phyloP scores from a whole-genome alignment of 208 protist species.

The Trypanosoma scelopori region DNA sequence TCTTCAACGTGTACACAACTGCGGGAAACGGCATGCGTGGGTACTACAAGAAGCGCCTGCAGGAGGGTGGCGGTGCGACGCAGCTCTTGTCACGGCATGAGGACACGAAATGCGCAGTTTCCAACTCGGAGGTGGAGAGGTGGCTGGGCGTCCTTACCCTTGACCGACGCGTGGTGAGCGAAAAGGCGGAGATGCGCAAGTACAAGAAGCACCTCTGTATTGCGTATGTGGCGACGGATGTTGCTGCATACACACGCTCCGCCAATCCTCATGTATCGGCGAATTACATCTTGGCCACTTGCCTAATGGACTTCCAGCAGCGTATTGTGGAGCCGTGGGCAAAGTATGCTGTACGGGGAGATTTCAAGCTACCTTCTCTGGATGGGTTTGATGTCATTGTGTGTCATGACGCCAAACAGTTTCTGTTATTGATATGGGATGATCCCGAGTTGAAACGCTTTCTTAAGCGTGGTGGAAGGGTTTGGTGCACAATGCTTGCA shows the following conservation, averaged over 20 bases:
- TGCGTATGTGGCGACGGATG: slow-evolving; percentile 64
- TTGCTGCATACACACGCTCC: slow-evolving; percentile 54
- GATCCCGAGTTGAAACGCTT: slow-evolving; percentile 65
- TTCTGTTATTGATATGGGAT: slow-evolving; percentile 56
- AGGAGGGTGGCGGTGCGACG: neutral
- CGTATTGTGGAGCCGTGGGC: slow-evolving; percentile 66
- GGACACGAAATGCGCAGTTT: neutral
- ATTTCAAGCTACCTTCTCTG: slow-evolving; percentile 63
- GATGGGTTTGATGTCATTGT: slow-evolving; percentile 75
- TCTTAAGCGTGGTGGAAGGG: slow-evolving; percentile 69
- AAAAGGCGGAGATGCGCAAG: slow-evolving; percentile 48
- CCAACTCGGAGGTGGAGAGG: slow-evolving; percentile 35
- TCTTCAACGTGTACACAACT: slow-evolving; percentile 49
- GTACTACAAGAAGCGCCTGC: slow-evolving; percentile 40
- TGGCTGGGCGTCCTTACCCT: slow-evolving; percentile 52
- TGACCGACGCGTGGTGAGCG: slow-evolving; percentile 39
- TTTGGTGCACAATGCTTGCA: slow-evolving; percentile 87
- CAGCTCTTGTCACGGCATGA: neutral
- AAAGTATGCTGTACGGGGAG: slow-evolving; percentile 50
- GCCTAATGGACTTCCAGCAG: slow-evolving; percentile 46
- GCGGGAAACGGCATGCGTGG: slow-evolving; percentile 56
- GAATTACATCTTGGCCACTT: slow-evolving; percentile 68
- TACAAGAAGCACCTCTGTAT: slow-evolving; percentile 69
- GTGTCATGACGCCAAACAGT: slow-evolving; percentile 72
- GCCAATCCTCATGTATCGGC: slow-evolving; percentile 48